A percentile compares a stretch with the other conserved stretches of the same genome.
These are phyloP conservation scores for Trypanosoma cruzi DNA, from an alignment of 208 protist species.

Conservation along the genomic window DNA sequence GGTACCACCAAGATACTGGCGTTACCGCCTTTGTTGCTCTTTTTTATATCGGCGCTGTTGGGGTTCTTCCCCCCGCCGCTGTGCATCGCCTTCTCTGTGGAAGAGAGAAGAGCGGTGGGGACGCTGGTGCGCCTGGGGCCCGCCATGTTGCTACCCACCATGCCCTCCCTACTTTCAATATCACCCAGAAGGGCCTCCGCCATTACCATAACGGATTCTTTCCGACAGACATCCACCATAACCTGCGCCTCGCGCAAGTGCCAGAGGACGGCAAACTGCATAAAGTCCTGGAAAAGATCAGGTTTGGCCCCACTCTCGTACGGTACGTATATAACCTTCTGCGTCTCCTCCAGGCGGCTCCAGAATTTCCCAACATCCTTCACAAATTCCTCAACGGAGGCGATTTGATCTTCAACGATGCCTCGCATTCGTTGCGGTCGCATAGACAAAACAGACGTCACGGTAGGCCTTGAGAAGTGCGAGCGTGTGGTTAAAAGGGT, in stretches of 20 bases:
- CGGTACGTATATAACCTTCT: slow-evolving; percentile 30
- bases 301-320: slow-evolving; percentile 25
- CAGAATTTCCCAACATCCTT: slow-evolving; percentile 32
- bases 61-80: not conserved
- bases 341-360: slow-evolving; percentile 35
- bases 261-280: slow-evolving; percentile 50
- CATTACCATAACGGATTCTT: slow-evolving; percentile 39
- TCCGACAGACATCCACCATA: slow-evolving; percentile 45
- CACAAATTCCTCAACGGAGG: slow-evolving; percentile 26
- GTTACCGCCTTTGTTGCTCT: not conserved
- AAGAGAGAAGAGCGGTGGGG: not conserved
- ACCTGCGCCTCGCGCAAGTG: slow-evolving; percentile 41
- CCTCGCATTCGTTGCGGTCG: slow-evolving; percentile 22
- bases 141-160: not conserved
- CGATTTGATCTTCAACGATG: slow-evolving; percentile 25
- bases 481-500: not conserved
- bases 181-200: slow-evolving; percentile 40
- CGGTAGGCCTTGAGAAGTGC: slow-evolving; percentile 8
- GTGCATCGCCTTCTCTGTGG: not conserved
- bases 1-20: not conserved
- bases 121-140: not conserved
- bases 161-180: slow-evolving; percentile 25
- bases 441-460: slow-evolving; percentile 11
- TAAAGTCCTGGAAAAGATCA: slow-evolving; percentile 50
- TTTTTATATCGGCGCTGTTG: not conserved